Base-by-base conservation (phyloP, 345 rosid genomes). In the Eucalyptus regnans region DNA sequence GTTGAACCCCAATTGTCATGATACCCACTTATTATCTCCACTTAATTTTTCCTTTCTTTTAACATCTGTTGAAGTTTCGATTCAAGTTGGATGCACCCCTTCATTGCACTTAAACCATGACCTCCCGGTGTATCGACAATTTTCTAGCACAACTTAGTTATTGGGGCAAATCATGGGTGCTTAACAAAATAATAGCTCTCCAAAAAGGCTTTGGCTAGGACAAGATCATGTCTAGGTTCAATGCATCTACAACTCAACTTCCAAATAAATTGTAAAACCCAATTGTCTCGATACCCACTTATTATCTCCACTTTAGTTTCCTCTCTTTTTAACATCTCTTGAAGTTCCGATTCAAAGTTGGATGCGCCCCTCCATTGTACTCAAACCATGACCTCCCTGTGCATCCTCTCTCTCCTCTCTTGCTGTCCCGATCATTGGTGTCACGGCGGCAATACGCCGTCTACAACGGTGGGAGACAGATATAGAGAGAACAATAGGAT, bases 401-500 rank as follows among this genome's bases (percentile, higher is more conserved):
- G 12, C 12, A 37, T n/a, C 15, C 76, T 64, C 37, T 15, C 9
- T 64, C 37, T 76, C 46, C 48, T 76, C 83, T 76, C 83, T 76
- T 76, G 46, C 27, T 76, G 83, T 20, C 83, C 48, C 4, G 27
- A 76, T 10, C 48, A 22, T 37, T 0, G 7, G 27, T 3, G 1
- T 37, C 16, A 8, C 7, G 15, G 83, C 5, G 2, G 27, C 15
- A 43, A 41, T 76, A 6, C 5, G 0, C 6, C 1, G 1, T 11
- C 27, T 13, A 76, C 11, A 5, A 76, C 0, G 4, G 29, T 41
- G 83, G 16, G 83, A 76, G 48, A 76, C 1, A 6, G 29, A 76
- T 41, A 37, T 4, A 17, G 9, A 76, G 2, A 76, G 15, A 41
- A 20, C 6, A 7, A 20, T 41, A 41, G 7, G 48, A 20, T 76